Base-by-base conservation (phyloP, 805 yeast species). In the Cyberlindnera petersonii region DNA sequence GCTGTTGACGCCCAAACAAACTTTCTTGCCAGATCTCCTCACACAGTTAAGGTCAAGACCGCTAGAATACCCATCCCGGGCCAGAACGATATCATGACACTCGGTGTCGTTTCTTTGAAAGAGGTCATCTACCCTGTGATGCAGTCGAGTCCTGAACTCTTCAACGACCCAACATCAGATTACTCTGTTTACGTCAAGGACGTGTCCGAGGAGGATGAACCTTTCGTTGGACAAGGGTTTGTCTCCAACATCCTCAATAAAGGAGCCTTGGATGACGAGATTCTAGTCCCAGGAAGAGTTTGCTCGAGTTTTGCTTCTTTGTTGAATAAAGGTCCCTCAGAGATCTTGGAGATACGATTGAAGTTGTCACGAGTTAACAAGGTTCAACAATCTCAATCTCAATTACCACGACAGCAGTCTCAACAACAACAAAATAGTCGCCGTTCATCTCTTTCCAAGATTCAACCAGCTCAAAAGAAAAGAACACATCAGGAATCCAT, bases 261-360 rank as follows among this genome's bases (percentile, higher is more conserved):
- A 13, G 36, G 33, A 13, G 41, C 44, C 3, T 17, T 42, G 13
- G 44, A 47, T 14, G 59, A 52, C 15, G 53, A 53, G n/a, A 34
- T 70, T 5, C 67, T 80, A 5, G 75, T 82, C 10, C 68, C 71
- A 4, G 74, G 74, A 4, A 50, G 82, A 39, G 77, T 79, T 24
- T 77, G 82, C 48, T 75, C 75, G 39, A 78, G 72, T 51, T 65
- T 79, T 37, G 67, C 77, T 21, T 71, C 74, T 33, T 57, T 75
- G 50, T 63, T 52, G 43, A 47, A 57, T 61, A 49, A 42, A 51
- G 58, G 48, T 27, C 59, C 72, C 10, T 58, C 69, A 1, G 71
- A 75, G 43, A 79, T 83, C 3, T 58, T 79, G 35, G 85, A 79
- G 56, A 69, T 79, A 26, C 65, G 77, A 44, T 58, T 79, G 37